Conservation (phyloP, 78 protist genomes). For the Dictyostelium citrinum region DNA sequence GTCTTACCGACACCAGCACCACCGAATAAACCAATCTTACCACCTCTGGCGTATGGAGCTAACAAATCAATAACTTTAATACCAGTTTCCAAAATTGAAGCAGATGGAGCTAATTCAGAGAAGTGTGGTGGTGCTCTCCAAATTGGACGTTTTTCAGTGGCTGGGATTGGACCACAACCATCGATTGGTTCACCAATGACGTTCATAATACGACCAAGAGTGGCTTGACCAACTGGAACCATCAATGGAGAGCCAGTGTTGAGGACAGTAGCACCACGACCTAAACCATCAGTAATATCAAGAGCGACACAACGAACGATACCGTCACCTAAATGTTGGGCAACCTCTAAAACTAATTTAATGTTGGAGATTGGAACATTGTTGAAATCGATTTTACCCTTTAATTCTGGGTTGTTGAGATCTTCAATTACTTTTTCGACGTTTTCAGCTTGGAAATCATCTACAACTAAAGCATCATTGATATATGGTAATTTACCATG, state of each 20-base stretch:
- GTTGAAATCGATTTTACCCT: slow-evolving; percentile 46
- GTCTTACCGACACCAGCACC: slow-evolving; percentile 99
- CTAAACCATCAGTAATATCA: slow-evolving; percentile 98
- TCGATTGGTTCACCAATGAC: slow-evolving; percentile 99
- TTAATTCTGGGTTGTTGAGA: slow-evolving; percentile 67
- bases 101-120: slow-evolving; percentile 92
- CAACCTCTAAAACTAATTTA: slow-evolving; percentile 97
- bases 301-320: slow-evolving; percentile 98
- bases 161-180: slow-evolving; percentile 93
- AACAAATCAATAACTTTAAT: slow-evolving; percentile 98
- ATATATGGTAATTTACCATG: slow-evolving; percentile 95
- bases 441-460: slow-evolving; percentile 59
- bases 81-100: slow-evolving; percentile 97
- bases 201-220: slow-evolving; percentile 99
- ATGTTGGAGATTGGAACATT: slow-evolving; percentile 49
- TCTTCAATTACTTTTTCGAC: slow-evolving; percentile 77
- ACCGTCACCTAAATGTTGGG: slow-evolving; percentile 98
- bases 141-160: slow-evolving; percentile 86
- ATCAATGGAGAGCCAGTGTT: slow-evolving; percentile 96
- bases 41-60: slow-evolving; percentile 98
- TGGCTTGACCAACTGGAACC: slow-evolving; percentile 97
- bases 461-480: slow-evolving; percentile 95
- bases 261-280: slow-evolving; percentile 91
- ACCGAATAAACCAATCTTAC: slow-evolving; percentile 99
- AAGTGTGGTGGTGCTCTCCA: slow-evolving; percentile 95